A percentile compares a stretch with the other conserved stretches of the same genome.
Conservation (phyloP, 2,329 filamentous ascomycete genomes). For the Alternaria hordeiaustralica region DNA sequence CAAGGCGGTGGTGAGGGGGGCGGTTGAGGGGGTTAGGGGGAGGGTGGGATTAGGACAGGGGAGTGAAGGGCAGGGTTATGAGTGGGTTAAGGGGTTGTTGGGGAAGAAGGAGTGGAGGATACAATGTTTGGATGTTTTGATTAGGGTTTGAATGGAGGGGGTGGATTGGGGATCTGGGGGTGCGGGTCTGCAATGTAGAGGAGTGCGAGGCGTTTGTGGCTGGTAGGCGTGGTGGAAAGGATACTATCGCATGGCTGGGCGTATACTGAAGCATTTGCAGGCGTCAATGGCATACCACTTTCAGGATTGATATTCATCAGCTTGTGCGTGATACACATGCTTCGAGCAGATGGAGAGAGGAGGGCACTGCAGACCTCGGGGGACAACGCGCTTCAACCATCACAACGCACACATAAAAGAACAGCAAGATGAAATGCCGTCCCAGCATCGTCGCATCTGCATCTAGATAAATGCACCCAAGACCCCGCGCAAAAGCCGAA, state of each 20-base stretch:
- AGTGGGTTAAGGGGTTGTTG: slow-evolving; percentile 83
- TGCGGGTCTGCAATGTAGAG: background rate
- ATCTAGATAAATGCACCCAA: background rate
- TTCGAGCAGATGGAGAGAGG: background rate
- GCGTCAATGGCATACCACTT: slow-evolving; percentile 15
- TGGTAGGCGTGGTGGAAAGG: background rate
- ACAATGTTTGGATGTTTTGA: slow-evolving; percentile 87
- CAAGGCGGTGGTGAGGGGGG: slow-evolving; percentile 36
- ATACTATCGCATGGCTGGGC: slow-evolving; percentile 24
- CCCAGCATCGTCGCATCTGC: background rate
- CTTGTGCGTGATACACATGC: background rate
- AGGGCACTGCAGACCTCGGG: background rate
- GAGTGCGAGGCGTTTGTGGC: background rate
- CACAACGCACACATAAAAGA: no score
- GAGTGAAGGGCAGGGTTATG: slow-evolving; percentile 65
- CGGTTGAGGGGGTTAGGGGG: slow-evolving; percentile 35
- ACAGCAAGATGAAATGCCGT: no score
- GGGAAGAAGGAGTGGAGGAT: slow-evolving; percentile 88
- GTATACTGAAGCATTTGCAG: slow-evolving; percentile 29
- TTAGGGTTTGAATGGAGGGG: slow-evolving; percentile 62
- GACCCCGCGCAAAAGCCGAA: slow-evolving; percentile 19
- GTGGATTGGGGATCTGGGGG: background rate
- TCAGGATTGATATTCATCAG: background rate
- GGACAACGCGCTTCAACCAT: no score
- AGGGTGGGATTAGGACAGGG: slow-evolving; percentile 41